Evolutionary conservation across 148 eudicot species (phyloP), one percentile per base, ranked within the genome.

Genomic region (Cornus florida): DNA sequence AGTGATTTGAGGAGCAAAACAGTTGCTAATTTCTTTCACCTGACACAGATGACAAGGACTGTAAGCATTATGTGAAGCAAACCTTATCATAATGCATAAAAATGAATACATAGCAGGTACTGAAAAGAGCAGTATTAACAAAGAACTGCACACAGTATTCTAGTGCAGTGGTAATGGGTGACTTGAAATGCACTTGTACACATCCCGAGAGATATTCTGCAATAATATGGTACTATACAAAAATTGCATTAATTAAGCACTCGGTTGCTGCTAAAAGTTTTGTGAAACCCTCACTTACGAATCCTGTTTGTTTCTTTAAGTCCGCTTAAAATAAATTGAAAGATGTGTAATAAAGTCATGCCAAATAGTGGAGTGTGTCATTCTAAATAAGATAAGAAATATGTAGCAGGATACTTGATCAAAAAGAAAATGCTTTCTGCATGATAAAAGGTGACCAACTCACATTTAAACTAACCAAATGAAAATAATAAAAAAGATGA

Each of bases 1-100:
- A 19, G 50, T 73, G 68, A 93, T 65, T 9, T 20, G 19, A 10
- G 87, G 82, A 13, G 92, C 39, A 7, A 80, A 67, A 16, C 13
- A 68, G 78, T 43, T 57, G 70, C 83, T 90, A 56, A 90, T 80
- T 83, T 93, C 98, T 77, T 57, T 93, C 56, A 93, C 97, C 97
- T 93, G 84, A 67, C 23, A 76, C 13, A 70, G 6, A 62, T 66
- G 33, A 33, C 39, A 16, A 77, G 24, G 64, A 41, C 43, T 31
- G 4, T 14, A 73, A 70, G 19, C n/a, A 73, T 24, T 24, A 65
- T 22, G 19, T 53, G 59, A 67, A 22, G 53, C 67, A 75, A 56
- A 33, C 28, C 70, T 24, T 60, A 43, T 5, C 13, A 23, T 69
- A 53, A 56, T 50, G 7, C n/a, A 69, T 53, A 33, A 3, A 14